Percentiles rank a stretch among this genome's conserved stretches.
phyloP scores from a whole-genome alignment of 768 basidiomycete species.

The Pleurotus cornucopiae region DNA sequence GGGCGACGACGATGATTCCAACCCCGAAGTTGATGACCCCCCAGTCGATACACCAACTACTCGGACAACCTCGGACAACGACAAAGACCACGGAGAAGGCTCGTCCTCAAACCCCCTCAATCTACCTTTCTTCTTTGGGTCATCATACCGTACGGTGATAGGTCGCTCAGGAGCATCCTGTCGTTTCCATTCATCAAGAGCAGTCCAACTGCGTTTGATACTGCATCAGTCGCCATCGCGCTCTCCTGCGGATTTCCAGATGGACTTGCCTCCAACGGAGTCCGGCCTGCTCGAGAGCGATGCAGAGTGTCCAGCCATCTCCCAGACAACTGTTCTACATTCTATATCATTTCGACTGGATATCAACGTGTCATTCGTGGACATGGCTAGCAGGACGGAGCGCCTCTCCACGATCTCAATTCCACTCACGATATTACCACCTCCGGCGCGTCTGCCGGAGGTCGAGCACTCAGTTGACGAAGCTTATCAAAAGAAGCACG shows the following conservation, averaged over 20 bases:
- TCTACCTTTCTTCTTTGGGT: slow-evolving; percentile 34
- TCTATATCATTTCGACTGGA: slow-evolving; percentile 74
- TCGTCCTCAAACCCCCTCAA: slow-evolving; percentile 35
- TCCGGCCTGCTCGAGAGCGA: slow-evolving; percentile 50
- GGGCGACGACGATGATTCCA: slow-evolving; percentile 33
- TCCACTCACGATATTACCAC: slow-evolving; percentile 69
- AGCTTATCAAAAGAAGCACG: slow-evolving; percentile 87
- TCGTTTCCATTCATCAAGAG: slow-evolving; percentile 75
- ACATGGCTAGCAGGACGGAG: slow-evolving; percentile 65
- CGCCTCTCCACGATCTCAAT: slow-evolving; percentile 59
- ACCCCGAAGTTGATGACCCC: slow-evolving; percentile 25
- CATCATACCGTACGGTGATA: slow-evolving; percentile 51
- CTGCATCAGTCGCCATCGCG: slow-evolving; percentile 60
- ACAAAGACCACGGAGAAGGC: slow-evolving; percentile 20
- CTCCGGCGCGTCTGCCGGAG: slow-evolving; percentile 75
- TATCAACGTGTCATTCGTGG: slow-evolving; percentile 74
- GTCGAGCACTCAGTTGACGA: slow-evolving; percentile 67
- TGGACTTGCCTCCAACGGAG: slow-evolving; percentile 37
- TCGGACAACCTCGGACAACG: slow-evolving; percentile 25
- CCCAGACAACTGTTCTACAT: slow-evolving; percentile 81
- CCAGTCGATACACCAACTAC: slow-evolving; percentile 17
- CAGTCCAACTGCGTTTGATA: slow-evolving; percentile 76
- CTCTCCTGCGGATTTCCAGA: slow-evolving; percentile 44
- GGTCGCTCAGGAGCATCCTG: slow-evolving; percentile 90
- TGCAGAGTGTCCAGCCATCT: slow-evolving; percentile 69